Evolutionary conservation across 2,329 filamentous ascomycete genomes (phyloP).

Genomic region (Calonectria hongkongensis): DNA sequence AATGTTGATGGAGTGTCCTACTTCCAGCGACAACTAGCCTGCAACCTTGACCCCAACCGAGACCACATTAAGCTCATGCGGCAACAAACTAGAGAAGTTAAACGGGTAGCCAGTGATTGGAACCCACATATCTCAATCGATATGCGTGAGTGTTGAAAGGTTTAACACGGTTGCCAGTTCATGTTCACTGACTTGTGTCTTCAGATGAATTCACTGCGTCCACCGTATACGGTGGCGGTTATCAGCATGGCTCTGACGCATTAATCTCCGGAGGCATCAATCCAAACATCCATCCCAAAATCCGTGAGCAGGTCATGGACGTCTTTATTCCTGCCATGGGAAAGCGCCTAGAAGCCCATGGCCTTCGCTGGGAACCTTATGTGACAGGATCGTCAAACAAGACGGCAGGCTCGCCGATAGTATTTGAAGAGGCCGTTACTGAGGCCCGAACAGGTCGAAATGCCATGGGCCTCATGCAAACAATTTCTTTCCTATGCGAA

Average conservation of each 20-base stretch:
- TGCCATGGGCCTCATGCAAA: slow-evolving; percentile 11
- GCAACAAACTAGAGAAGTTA: not conserved
- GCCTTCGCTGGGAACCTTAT: slow-evolving; percentile 5
- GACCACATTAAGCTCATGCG: slow-evolving; percentile 22
- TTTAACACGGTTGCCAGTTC: no score
- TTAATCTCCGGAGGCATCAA: slow-evolving; percentile 3
- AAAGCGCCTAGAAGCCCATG: not conserved
- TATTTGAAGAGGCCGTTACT: slow-evolving; percentile 7
- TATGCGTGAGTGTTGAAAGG: not conserved
- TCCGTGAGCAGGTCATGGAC: not conserved
- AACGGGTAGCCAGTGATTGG: slow-evolving; percentile 1
- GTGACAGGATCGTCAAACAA: slow-evolving; percentile 1
- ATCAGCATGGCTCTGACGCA: not conserved
- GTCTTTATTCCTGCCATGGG: slow-evolving; percentile 15
- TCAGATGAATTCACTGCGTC: slow-evolving; percentile 12
- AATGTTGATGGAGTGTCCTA: slow-evolving; percentile 17
- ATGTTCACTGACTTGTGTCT: no score
- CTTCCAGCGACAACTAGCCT: slow-evolving; percentile 9
- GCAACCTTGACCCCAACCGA: slow-evolving; percentile 16
- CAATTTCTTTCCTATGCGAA: slow-evolving; percentile 10
- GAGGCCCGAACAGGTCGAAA: slow-evolving; percentile 12
- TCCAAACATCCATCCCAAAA: slow-evolving; percentile 10
- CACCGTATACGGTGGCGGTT: not conserved
- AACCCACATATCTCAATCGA: slow-evolving; percentile 16
- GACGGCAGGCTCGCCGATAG: not conserved